Base-by-base conservation (phyloP, 1,284 basidiomycete genomes). In the Gomphus bonarii region DNA sequence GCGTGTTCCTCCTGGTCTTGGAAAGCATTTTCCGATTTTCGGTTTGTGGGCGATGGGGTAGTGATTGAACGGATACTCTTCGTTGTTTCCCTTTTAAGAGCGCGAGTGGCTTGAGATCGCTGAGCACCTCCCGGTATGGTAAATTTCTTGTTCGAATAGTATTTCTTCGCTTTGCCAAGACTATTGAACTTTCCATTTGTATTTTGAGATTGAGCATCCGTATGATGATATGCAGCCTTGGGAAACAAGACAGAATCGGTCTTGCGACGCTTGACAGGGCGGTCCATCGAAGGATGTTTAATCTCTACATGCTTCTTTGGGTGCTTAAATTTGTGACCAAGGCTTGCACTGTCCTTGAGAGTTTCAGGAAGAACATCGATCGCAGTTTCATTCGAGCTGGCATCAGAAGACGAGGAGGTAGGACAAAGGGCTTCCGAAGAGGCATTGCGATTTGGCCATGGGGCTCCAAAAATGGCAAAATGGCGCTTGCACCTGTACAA, bases 401-500 rank as follows among this genome's bases (percentile, higher is more conserved):
- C 38, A n/a, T 52, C 55, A 18, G 55, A 57, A n/a, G 55, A 49
- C 12, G 59, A 57, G 36, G 54, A 36, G 14, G 55, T 42, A 22
- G 54, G 47, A 22, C 54, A 54, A 5, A 52, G 36, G 25, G 59
- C 8, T 22, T 56, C 48, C 16, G 44, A 33, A 14, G 47, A 40
- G 10, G 43, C 25, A 3, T 12, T 64, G 54, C 86, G 83, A 50
- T 75, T 73, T 18, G 86, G 86, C 88, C 88, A 90, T 3, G 76
- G 68, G 51, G 76, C 72, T 4, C 72, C 74, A 68, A 88, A 90
- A 58, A 90, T 90, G 16, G 82, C 85, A 61, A 74, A 77, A 66
- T 89, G 86, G 18, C 86, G 82, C 68, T 88, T 75, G 65, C 86
- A 89, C 59, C 86, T 89, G 63, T 50, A 38, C 44, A 11, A 16